A percentile compares a stretch with the other conserved stretches of the same genome.
Conservation (phyloP, 768 basidiomycete genomes). For the Tylopilus vinaceipallidus region DNA sequence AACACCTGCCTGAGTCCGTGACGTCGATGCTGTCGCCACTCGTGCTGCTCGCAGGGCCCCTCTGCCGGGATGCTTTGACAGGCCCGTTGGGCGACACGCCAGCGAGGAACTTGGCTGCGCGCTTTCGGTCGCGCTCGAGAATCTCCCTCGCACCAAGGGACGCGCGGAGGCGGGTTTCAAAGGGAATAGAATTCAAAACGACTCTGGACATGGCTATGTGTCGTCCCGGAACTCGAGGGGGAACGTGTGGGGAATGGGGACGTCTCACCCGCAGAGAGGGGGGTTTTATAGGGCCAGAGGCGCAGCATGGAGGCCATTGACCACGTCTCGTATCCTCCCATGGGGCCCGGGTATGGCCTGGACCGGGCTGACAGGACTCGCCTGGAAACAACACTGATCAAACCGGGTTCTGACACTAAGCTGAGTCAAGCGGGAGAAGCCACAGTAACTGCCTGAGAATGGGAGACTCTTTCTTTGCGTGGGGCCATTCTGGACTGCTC, state of each 20-base stretch:
- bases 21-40: constrained; percentile 44
- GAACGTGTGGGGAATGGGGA: background rate
- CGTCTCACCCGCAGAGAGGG: background rate
- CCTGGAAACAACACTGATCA: background rate
- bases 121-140: constrained; percentile 50
- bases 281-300: constrained; percentile 18
- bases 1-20: constrained; percentile 46
- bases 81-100: constrained; percentile 58
- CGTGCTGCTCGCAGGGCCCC: constrained; percentile 4
- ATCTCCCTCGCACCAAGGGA: constrained; percentile 44
- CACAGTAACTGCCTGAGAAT: background rate
- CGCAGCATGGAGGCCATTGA: background rate
- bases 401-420: background rate
- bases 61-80: constrained; percentile 25
- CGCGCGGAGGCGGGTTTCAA: constrained; percentile 42
- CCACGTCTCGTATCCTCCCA: background rate
- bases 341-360: too few species aligned
- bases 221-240: background rate
- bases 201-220: constrained; percentile 35
- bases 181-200: constrained; percentile 41
- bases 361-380: too few species aligned
- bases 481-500: background rate
- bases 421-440: background rate
- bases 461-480: background rate
- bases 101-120: constrained; percentile 54